A percentile compares a stretch with the other conserved stretches of the same genome.
Conservation (phyloP, 2,329 filamentous ascomycete species). For the Chaetothyriales sp. region DNA sequence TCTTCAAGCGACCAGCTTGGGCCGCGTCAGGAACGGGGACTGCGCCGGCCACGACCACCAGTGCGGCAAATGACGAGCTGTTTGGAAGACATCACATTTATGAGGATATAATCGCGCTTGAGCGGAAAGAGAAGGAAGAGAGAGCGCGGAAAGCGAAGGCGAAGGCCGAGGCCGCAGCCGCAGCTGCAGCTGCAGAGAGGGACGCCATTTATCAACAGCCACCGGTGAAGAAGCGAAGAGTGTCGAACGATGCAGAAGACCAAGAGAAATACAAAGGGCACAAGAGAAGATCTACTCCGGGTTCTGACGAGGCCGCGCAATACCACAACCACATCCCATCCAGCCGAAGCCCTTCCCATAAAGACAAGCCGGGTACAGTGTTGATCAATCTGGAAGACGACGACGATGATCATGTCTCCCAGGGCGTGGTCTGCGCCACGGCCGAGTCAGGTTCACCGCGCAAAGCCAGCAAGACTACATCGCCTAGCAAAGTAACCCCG, state of each 20-base stretch:
- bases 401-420: conserved; percentile 6
- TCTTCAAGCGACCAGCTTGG: conserved; percentile 43
- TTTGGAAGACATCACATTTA: conserved; percentile 36
- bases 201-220: conserved; percentile 10
- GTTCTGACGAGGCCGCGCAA: neutral
- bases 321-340: neutral
- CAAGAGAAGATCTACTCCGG: neutral
- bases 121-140: conserved; percentile 23
- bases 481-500: neutral
- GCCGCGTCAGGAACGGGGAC: conserved; percentile 17
- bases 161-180: conserved; percentile 16
- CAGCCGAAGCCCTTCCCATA: neutral
- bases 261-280: conserved; percentile 16
- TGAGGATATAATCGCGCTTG: conserved; percentile 30
- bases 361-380: conserved; percentile 1
- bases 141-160: conserved; percentile 19
- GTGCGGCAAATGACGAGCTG: conserved; percentile 24
- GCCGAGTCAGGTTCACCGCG: conserved; percentile 4
- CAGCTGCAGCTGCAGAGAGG: neutral
- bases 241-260: conserved; percentile 19
- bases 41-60: conserved; percentile 6
- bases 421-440: conserved; percentile 4
- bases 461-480: neutral
- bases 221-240: conserved; percentile 21
- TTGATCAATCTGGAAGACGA: conserved; percentile 2